Percentiles rank a stretch among this genome's conserved stretches.
Evolutionary conservation across 1,139 yeast species (phyloP).

Genomic region (Yamadazyma dendronema): DNA sequence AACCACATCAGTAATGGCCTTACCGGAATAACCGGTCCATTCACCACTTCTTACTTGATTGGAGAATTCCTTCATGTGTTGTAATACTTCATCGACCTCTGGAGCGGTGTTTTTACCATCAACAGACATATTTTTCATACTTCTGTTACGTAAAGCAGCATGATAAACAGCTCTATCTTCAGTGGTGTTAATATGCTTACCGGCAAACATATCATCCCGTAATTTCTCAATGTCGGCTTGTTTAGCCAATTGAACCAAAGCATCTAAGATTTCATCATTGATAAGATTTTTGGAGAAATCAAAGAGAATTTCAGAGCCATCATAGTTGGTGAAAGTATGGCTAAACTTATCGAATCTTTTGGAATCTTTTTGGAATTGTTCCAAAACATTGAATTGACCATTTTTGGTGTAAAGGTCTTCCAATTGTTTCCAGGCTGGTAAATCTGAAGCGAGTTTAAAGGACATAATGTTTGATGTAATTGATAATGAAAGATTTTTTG

Average conservation of each 20-base stretch:
- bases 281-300: constrained; percentile 94
- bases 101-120: constrained; percentile 88
- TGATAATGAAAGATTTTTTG: neutral
- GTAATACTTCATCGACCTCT: constrained; percentile 85
- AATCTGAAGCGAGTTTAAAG: constrained; percentile 68
- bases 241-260: constrained; percentile 76
- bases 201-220: constrained; percentile 88
- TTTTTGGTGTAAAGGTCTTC: constrained; percentile 62
- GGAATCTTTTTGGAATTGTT: constrained; percentile 73
- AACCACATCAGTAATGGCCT: constrained; percentile 87
- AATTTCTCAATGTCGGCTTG: constrained; percentile 86
- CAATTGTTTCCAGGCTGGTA: constrained; percentile 82
- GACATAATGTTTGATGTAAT: constrained; percentile 26
- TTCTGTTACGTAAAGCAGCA: constrained; percentile 91
- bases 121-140: constrained; percentile 72
- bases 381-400: constrained; percentile 75
- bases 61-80: constrained; percentile 95
- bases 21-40: constrained; percentile 97
- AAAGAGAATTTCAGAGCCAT: constrained; percentile 83
- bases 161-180: constrained; percentile 97
- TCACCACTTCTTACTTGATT: constrained; percentile 85
- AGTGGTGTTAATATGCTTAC: constrained; percentile 91
- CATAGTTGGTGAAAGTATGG: constrained; percentile 75
- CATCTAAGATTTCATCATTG: constrained; percentile 72
- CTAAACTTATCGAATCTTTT: constrained; percentile 74